These are phyloP conservation scores for Saccharomyces hybrid DNA, from an alignment of 1,139 yeast species.

Conservation along the genomic window DNA sequence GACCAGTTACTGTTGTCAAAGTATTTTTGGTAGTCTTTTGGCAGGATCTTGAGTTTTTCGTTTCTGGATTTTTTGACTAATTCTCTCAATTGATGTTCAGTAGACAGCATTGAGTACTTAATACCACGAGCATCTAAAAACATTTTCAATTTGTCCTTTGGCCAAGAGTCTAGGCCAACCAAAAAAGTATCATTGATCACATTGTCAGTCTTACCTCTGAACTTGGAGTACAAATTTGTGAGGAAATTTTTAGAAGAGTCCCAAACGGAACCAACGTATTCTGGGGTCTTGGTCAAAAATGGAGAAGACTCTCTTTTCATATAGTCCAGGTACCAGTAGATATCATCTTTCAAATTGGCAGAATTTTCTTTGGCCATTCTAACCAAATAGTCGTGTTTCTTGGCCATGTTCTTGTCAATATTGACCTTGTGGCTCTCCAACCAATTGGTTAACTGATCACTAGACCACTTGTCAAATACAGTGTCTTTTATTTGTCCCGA, in stretches of 20 bases:
- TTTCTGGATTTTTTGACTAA: constrained; percentile 42
- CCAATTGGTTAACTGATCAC: constrained; percentile 43
- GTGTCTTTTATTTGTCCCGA: constrained; percentile 39
- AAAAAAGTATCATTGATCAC: constrained; percentile 41
- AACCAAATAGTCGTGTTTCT: constrained; percentile 35
- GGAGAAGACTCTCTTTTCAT: constrained; percentile 33
- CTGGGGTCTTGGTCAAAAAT: constrained; percentile 29
- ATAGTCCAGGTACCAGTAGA: constrained; percentile 35
- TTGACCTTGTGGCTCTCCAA: constrained; percentile 39
- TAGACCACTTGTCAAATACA: constrained; percentile 43
- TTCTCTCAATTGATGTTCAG: constrained; percentile 42
- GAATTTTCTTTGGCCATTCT: constrained; percentile 36
- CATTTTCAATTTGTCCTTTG: constrained; percentile 42
- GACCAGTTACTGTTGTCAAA: constrained; percentile 3
- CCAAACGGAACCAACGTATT: constrained; percentile 23
- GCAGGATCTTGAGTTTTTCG: constrained; percentile 35
- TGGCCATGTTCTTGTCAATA: constrained; percentile 32
- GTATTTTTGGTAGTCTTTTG: constrained; percentile 23
- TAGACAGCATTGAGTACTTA: constrained; percentile 39
- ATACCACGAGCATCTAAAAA: constrained; percentile 49
- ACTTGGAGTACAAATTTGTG: constrained; percentile 9
- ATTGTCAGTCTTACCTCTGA: constrained; percentile 28
- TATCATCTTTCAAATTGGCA: constrained; percentile 33
- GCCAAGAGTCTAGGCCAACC: constrained; percentile 42
- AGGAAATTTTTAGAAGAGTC: constrained; percentile 12